Conservation (phyloP, 306 rosid genomes). For the Trifolium subterraneum region DNA sequence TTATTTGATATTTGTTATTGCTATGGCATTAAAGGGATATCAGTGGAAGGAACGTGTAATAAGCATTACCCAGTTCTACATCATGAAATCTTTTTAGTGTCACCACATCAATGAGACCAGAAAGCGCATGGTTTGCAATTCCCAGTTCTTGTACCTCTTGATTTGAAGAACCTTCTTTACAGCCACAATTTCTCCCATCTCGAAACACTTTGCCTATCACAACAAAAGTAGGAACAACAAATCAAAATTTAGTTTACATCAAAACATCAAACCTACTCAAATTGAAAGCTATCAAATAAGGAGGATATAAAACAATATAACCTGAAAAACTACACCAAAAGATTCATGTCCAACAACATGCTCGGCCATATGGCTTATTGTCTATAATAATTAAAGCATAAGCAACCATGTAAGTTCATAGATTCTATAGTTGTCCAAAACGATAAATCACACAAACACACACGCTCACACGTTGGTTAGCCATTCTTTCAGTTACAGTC, state of each 20-base stretch:
- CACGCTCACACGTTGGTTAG: too few species aligned
- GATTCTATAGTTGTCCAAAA: too few species aligned
- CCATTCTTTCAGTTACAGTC: constrained; percentile 45
- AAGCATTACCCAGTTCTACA: too few species aligned
- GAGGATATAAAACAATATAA: constrained; percentile 27
- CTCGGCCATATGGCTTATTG: too few species aligned
- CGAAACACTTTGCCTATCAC: constrained; percentile 87
- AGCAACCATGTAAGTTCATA: not conserved
- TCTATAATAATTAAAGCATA: too few species aligned
- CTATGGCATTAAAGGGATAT: too few species aligned
- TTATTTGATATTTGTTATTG: not conserved
- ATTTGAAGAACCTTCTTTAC: constrained; percentile 94
- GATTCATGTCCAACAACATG: constrained; percentile 88
- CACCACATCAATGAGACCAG: too few species aligned
- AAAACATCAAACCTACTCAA: constrained; percentile 1
- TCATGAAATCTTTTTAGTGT: too few species aligned
- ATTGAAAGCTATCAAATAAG: not conserved
- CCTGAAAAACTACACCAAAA: constrained; percentile 95
- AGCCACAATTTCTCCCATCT: constrained; percentile 93
- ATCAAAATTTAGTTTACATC: constrained; percentile 14
- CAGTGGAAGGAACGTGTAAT: too few species aligned
- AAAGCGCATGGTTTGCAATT: constrained; percentile 92
- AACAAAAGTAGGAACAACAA: constrained; percentile 22
- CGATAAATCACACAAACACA: too few species aligned
- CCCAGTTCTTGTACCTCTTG: constrained; percentile 92